These are phyloP conservation scores for Sugiyamaella floridensis DNA, from an alignment of 805 yeast genomes.

Conservation along the genomic window DNA sequence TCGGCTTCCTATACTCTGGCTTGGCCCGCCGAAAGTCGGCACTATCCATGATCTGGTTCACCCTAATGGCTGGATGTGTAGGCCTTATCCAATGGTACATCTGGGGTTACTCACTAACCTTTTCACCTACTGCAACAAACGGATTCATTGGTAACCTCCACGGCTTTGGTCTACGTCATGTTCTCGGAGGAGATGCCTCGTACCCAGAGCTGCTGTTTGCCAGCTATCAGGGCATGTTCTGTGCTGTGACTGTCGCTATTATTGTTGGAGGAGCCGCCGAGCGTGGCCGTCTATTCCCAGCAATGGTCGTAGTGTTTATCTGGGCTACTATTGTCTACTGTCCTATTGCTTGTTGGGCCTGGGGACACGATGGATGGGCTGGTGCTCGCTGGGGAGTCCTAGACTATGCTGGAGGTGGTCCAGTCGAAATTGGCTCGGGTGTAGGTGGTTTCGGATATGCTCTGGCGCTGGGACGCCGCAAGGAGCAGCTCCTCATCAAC, in stretches of 20 bases:
- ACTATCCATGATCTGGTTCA: constrained; percentile 73
- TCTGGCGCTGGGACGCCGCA: constrained; percentile 57
- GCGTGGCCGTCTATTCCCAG: constrained; percentile 83
- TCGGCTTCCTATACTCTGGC: constrained; percentile 88
- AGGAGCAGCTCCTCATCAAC: constrained; percentile 66
- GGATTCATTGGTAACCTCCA: constrained; percentile 83
- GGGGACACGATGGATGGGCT: constrained; percentile 95
- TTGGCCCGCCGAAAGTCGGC: constrained; percentile 88
- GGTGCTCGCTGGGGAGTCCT: constrained; percentile 75
- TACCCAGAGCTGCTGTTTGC: constrained; percentile 86
- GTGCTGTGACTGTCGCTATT: constrained; percentile 87
- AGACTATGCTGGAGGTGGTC: constrained; percentile 98
- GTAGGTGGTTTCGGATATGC: constrained; percentile 72
- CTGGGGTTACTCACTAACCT: constrained; percentile 96
- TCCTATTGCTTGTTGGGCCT: constrained; percentile 93
- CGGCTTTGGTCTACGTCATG: constrained; percentile 72
- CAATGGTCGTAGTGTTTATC: constrained; percentile 69
- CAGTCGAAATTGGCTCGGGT: constrained; percentile 89
- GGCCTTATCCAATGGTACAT: constrained; percentile 90
- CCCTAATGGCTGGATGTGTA: constrained; percentile 63
- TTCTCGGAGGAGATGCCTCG: constrained; percentile 42
- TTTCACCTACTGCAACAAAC: constrained; percentile 70
- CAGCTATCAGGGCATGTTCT: constrained; percentile 82
- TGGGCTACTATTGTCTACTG: constrained; percentile 93
- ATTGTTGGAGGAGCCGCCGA: constrained; percentile 90